These are phyloP conservation scores for Phyllosticta citribraziliensis DNA, from an alignment of 2,329 filamentous ascomycete genomes.

Conservation along the genomic window DNA sequence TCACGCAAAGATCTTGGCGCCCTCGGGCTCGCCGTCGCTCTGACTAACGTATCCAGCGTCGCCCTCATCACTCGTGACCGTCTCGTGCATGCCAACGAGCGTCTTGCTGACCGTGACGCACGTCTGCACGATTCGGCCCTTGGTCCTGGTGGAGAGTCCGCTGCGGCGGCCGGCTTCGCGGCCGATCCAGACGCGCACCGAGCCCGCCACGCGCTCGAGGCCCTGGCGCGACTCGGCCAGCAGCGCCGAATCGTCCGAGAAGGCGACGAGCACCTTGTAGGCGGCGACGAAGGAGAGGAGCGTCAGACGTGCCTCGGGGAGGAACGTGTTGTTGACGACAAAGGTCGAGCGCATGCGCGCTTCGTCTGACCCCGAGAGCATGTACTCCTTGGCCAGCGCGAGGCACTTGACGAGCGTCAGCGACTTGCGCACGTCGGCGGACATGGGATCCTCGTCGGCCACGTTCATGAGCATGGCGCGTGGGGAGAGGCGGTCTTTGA, in stretches of 20 bases:
- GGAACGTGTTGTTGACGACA: conserved; percentile 30
- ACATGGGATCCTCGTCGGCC: conserved; percentile 46
- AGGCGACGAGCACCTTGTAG: conserved; percentile 31
- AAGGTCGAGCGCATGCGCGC: conserved; percentile 30
- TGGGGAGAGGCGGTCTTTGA: conserved; percentile 1
- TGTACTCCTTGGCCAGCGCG: conserved; percentile 36
- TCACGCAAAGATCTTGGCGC: neutral
- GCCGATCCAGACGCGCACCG: conserved; percentile 38
- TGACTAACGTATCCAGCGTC: conserved; percentile 23
- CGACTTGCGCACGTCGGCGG: conserved; percentile 47
- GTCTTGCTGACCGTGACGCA: conserved; percentile 35
- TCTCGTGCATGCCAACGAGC: conserved; percentile 29
- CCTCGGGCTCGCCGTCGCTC: conserved; percentile 8
- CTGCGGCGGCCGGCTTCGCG: conserved; percentile 32
- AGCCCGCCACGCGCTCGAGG: conserved; percentile 34
- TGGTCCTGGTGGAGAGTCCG: conserved; percentile 29
- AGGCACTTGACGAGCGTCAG: conserved; percentile 52
- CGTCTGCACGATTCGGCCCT: conserved; percentile 29
- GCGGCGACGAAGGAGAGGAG: conserved; percentile 38
- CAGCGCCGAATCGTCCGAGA: conserved; percentile 24
- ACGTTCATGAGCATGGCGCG: conserved; percentile 30
- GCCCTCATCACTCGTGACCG: conserved; percentile 13
- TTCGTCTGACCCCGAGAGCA: conserved; percentile 11
- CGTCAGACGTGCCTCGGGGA: conserved; percentile 27
- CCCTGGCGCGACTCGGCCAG: conserved; percentile 26